Base-by-base conservation (phyloP, 768 basidiomycete species). In the Xerocomus potaroensis region DNA sequence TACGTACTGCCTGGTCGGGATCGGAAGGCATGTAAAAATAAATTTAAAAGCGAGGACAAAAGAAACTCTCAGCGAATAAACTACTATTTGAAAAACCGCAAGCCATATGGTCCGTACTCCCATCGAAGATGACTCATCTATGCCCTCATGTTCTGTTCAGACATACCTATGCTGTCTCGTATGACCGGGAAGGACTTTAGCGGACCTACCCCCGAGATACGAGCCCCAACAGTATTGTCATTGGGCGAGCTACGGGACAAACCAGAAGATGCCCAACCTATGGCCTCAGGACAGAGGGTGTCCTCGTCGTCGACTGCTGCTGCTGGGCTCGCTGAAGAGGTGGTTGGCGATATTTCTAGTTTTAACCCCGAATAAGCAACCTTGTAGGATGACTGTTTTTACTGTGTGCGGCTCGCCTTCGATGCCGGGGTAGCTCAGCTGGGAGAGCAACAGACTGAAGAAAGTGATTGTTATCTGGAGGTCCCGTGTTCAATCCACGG, bases 21-120 rank as follows among this genome's bases (percentile, higher is more conserved):
- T 59, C 77, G 92, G 16, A 90, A 87, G 59, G 84, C 91, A 22
- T 91, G 93, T 65, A 92, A 91, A 67, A 87, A 89, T 65, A 95
- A 95, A 61, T 95, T 92, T 72, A 93, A 90, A 58, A 76, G 82
- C 0, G 93, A 95, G 64, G 91, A 93, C 62, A 88, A 78, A 68
- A 81, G 79, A 62, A 84, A 93, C 62, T 75, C 81, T 23, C 76
- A 74, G n/a, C 74, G 84, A 38, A 87, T 95, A 47, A 84, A 82
- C 49, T 72, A 78, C 50, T 86, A 82, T 60, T 67, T 94, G n/a
- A 80, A 80, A 48, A 82, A 86, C 56, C 78, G 80, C 52, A 74
- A 79, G 34, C 88, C 89, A 43, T 87, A 88, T 52, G 87, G 87
- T 88, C 57, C 54, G 79, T 69, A 29, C 45, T 7, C 29, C 14